Conservation (phyloP, 352 stramenopile genomes). For the Phytophthora crassamura region DNA sequence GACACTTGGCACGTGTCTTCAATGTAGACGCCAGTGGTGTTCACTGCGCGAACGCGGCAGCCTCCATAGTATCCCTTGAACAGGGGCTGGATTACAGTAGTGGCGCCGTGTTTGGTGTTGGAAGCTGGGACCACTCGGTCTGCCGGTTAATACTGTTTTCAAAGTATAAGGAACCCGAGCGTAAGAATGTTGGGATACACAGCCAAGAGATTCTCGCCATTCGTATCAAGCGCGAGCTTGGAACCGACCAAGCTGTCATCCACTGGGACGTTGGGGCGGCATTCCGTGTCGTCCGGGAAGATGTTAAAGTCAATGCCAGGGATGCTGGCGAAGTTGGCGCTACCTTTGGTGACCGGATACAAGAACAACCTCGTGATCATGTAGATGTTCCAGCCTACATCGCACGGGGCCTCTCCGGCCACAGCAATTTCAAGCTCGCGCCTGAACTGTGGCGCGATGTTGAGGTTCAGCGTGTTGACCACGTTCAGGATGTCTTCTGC, state of each 20-base stretch:
- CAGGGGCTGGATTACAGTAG: conserved; percentile 26
- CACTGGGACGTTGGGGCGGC: conserved; percentile 22
- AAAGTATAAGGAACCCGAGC: too few species aligned
- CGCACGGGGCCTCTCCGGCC: conserved; percentile 21
- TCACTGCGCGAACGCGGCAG: conserved; percentile 33
- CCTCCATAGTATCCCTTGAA: conserved; percentile 37
- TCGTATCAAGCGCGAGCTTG: conserved; percentile 27
- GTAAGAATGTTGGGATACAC: conserved; percentile 26
- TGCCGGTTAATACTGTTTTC: conserved; percentile 19
- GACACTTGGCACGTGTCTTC: conserved; percentile 24
- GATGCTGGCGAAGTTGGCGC: conserved; percentile 32
- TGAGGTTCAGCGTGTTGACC: conserved; percentile 24
- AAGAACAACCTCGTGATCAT: conserved; percentile 27
- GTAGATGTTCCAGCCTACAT: conserved; percentile 32
- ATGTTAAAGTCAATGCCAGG: conserved; percentile 38
- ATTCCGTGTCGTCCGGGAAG: conserved; percentile 42
- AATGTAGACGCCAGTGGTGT: conserved; percentile 26
- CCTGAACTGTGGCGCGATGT: conserved; percentile 28
- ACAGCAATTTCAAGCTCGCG: conserved; percentile 29
- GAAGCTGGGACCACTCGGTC: conserved; percentile 4
- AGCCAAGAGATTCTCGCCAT: conserved; percentile 23
- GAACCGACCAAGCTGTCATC: conserved; percentile 21
- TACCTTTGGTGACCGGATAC: conserved; percentile 32
- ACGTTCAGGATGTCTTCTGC: conserved; percentile 32
- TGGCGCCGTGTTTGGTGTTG: conserved; percentile 7